Percentiles rank a stretch among this genome's conserved stretches.
phyloP scores from a whole-genome alignment of 2,329 filamentous ascomycete species.

The Rhinocladiella similis region DNA sequence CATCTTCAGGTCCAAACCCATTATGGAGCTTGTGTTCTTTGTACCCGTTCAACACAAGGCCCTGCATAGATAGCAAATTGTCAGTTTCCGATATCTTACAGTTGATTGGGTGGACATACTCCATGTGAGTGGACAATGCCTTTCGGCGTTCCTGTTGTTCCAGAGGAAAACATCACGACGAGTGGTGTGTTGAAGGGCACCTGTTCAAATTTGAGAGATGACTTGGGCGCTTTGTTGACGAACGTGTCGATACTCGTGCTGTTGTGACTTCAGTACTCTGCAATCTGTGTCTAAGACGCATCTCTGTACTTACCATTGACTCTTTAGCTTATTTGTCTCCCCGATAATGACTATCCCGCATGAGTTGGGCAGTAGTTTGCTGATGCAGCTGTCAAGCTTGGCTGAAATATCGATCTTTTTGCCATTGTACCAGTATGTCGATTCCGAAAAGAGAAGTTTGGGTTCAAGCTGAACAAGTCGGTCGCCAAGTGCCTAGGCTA shows the following conservation, averaged over 20 bases:
- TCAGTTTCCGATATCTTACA: too few relatives aligned
- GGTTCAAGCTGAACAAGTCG: too few relatives aligned
- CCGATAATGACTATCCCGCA: background rate
- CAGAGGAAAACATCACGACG: constrained; percentile 46
- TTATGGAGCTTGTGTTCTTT: constrained; percentile 63
- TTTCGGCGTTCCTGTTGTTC: constrained; percentile 61
- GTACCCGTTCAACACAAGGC: constrained; percentile 37
- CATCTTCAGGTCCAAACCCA: constrained; percentile 40
- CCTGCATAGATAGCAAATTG: constrained; percentile 4
- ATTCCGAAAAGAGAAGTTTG: too few relatives aligned
- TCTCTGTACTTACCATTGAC: background rate
- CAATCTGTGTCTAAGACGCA: constrained; percentile 45
- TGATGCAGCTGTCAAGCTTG: too few relatives aligned
- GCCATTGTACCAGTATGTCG: constrained; percentile 62
- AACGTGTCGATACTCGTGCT: constrained; percentile 35
- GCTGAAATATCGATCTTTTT: constrained; percentile 63
- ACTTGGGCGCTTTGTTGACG: background rate
- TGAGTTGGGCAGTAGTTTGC: too few relatives aligned
- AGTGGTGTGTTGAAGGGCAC: constrained; percentile 72
- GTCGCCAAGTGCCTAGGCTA: too few relatives aligned
- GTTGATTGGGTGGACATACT: too few relatives aligned
- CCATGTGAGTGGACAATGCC: constrained; percentile 72
- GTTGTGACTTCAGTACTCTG: constrained; percentile 47
- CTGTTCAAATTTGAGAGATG: constrained; percentile 51
- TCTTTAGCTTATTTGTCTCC: background rate